Base-by-base conservation (phyloP, 169 alveolate genomes). In the Plasmodium vivax region DNA sequence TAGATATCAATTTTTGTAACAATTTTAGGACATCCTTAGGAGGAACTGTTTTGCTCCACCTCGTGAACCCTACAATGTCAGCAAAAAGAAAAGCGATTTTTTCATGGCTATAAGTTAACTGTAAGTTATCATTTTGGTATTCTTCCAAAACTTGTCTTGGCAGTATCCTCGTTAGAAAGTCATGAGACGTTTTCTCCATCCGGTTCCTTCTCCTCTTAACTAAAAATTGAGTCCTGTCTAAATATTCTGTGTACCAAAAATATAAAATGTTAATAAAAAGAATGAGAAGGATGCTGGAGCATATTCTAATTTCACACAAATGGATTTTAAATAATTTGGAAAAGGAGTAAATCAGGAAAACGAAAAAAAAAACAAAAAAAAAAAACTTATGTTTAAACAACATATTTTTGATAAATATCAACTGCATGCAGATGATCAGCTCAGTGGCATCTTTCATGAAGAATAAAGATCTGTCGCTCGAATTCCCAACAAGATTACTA, bases 1-100 rank as follows among this genome's bases (percentile, higher is more conserved):
- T 96, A 41, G 99, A 97, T 93, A 98, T 98, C 68, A 99, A 94
- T 87, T 97, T 98, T 85, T 98, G 98, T 38, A 99, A 95, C 96
- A 99, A 96, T 45, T 97, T 96, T 32, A 99, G 98, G 0, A 98
- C 99, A n/a, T 92, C 96, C 80, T 93, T 93, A 0, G 99, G 98
- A 73, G 97, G 98, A 45, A 98, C 99, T 2, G 98, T 96, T 84
- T 97, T 97, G 8, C 99, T 99, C 98, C 98, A 99, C 30, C 95
- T 97, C 34, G 99, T 99, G 92, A 99, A 99, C 16, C 99, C 99
- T 51, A 98, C 98, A 56, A 99, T 99, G 95, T 99, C 99, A 4
- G 99, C 99, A 94, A 98, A 99, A 38, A 99, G 97, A 81, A 99
- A 96, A 27, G 99, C 98, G 83, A 99, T 99, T 93, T 98, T 97